Evolutionary conservation across 169 alveolate genomes (phyloP), one percentile per base, ranked within the genome.

Genomic region (Cryptosporidium felis): DNA sequence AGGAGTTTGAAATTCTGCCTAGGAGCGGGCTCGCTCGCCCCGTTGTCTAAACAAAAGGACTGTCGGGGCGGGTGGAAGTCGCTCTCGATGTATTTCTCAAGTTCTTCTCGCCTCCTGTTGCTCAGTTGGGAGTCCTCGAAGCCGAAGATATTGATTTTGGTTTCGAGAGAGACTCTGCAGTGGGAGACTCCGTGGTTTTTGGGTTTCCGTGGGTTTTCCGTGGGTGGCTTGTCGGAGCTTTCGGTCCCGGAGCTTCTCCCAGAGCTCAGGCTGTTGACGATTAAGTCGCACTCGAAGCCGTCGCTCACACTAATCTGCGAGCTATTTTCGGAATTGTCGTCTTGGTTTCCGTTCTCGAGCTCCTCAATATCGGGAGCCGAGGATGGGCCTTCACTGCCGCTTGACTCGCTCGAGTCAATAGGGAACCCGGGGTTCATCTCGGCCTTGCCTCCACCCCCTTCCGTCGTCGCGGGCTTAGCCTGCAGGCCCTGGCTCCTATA

Each of bases 81-180:
- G n/a, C 21, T 12, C n/a, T 56, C 4, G 32, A 56, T 56, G 32
- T 56, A 56, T 16, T 56, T 23, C 23, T 30, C 10, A 56, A 56
- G 63, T 32, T 60, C 79, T 12, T 60, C 40, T 18, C 40, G 56
- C 23, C 16, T 60, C 18, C 36, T 60, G 6, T 18, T 60, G 23
- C 3, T 21, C 18, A 12, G 14, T 36, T 40, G 28, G n/a, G 59
- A 46, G 36, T 65, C 49, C 8, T 65, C 81, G 28, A 28, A 23
- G 0, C 81, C 81, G 36, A 28, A 65, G 14, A 65, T 65, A 30
- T 65, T 53, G 49, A 65, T 30, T 10, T 51, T 47, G 3, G 81
- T 45, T 46, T 65, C 81, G n/a, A 65, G 14, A 23, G 81, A 46
- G 21, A 44, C 36, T 30, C 9, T 56, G 30, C 63, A 56, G n/a